These are phyloP conservation scores for Ophiostoma populinum DNA, from an alignment of 2,329 filamentous ascomycete genomes.

Conservation along the genomic window DNA sequence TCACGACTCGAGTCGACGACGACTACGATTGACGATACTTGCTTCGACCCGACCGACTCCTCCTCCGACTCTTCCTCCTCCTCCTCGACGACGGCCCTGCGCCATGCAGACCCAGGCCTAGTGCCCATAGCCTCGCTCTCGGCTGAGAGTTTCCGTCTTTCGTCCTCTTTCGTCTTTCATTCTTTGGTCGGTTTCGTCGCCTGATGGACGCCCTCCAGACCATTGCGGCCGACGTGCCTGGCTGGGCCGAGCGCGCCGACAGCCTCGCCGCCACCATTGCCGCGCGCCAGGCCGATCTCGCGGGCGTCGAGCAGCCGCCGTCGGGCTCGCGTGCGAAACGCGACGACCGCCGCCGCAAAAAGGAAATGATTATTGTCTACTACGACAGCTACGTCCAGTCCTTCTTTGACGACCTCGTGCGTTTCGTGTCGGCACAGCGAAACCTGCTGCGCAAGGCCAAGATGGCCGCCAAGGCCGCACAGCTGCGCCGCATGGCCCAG, in stretches of 20 bases:
- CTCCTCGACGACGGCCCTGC: too few species aligned
- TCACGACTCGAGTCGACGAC: too few species aligned
- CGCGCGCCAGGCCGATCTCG: conserved; percentile 42
- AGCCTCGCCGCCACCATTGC: conserved; percentile 43
- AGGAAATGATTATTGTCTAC: conserved; percentile 66
- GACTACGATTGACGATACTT: too few species aligned
- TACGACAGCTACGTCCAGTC: conserved; percentile 80
- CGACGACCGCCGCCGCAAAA: conserved; percentile 19
- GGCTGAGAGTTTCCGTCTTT: background rate
- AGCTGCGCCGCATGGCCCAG: conserved; percentile 42
- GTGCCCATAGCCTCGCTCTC: background rate
- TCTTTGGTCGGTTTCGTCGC: too few species aligned
- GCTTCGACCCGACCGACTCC: too few species aligned
- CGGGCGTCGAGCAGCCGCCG: conserved; percentile 21
- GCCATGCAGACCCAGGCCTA: too few species aligned
- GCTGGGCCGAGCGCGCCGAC: conserved; percentile 41
- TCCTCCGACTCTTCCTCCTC: too few species aligned
- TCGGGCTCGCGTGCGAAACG: conserved; percentile 34
- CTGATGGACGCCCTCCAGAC: conserved; percentile 37
- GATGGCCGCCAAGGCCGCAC: conserved; percentile 59
- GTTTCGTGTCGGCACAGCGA: conserved; percentile 60
- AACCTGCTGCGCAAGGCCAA: conserved; percentile 79
- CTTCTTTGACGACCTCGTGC: conserved; percentile 66
- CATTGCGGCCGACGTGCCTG: conserved; percentile 37
- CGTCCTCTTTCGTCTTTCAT: background rate